Evolutionary conservation across 192 early-diverging fungal species (phyloP).

Genomic region (Backusella mclennaniae): DNA sequence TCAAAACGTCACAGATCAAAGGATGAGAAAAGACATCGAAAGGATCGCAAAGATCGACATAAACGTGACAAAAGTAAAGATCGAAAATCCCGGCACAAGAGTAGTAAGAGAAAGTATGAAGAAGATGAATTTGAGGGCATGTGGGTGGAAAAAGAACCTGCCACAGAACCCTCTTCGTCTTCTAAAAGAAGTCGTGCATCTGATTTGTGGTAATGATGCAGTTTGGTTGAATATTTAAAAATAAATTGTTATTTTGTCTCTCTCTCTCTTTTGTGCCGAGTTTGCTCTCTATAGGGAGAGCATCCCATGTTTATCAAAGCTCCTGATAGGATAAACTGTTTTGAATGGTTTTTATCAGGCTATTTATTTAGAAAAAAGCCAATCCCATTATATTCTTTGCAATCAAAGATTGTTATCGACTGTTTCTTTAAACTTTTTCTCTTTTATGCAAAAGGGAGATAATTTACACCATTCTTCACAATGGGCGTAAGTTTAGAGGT

Average conservation of each 20-base stretch:
- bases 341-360: too few species aligned
- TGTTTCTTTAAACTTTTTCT: too few species aligned
- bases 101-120: background rate
- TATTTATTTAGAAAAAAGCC: too few species aligned
- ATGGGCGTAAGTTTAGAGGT: too few species aligned
- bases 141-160: conserved; percentile 22
- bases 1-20: background rate
- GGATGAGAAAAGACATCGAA: background rate
- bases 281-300: too few species aligned
- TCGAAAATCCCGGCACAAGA: conserved; percentile 4
- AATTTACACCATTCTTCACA: too few species aligned
- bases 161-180: background rate
- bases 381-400: too few species aligned
- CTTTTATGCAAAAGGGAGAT: too few species aligned
- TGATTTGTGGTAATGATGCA: conserved; percentile 3
- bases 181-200: conserved; percentile 8
- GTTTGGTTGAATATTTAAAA: background rate
- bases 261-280: too few species aligned
- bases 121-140: conserved; percentile 8
- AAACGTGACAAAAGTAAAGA: background rate
- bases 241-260: background rate
- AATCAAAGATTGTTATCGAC: too few species aligned
- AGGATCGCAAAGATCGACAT: background rate
- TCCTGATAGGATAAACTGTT: too few species aligned
- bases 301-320: too few species aligned